Conservation (phyloP, 2,329 filamentous ascomycete genomes). For the Fusarium sp. region DNA sequence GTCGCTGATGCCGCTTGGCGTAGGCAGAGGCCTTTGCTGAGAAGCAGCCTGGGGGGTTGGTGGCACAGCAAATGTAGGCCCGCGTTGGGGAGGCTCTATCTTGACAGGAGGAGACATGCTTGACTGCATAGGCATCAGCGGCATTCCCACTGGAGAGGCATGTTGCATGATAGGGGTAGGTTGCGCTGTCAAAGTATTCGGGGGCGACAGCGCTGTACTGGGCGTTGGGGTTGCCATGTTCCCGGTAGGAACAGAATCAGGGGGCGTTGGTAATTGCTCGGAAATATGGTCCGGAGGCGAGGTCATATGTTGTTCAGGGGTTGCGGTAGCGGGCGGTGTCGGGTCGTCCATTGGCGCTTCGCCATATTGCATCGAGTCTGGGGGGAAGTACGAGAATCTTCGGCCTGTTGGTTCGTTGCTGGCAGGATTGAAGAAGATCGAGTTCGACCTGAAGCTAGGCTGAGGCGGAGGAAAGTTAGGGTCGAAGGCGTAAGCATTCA, state of each 20-base stretch:
- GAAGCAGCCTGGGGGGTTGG: conserved; percentile 51
- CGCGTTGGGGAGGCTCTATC: conserved; percentile 42
- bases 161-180: conserved; percentile 46
- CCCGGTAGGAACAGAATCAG: conserved; percentile 54
- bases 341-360: conserved; percentile 51
- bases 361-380: conserved; percentile 58
- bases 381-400: conserved; percentile 72
- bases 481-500: conserved; percentile 59
- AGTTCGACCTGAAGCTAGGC: conserved; percentile 72
- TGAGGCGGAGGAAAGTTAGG: conserved; percentile 57
- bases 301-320: conserved; percentile 44
- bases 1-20: conserved; percentile 56
- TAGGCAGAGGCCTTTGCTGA: conserved; percentile 58
- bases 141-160: conserved; percentile 43
- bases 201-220: conserved; percentile 54
- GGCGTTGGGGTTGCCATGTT: conserved; percentile 48
- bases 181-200: conserved; percentile 49
- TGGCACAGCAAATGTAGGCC: conserved; percentile 55
- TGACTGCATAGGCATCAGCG: conserved; percentile 39
- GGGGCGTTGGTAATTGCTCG: conserved; percentile 56
- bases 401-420: conserved; percentile 65
- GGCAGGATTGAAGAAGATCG: conserved; percentile 71
- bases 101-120: conserved; percentile 50
- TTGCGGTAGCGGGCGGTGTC: conserved; percentile 49
- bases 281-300: conserved; percentile 48